Base-by-base conservation (phyloP, 176 grass and related monocot species). In the Oryza coarctata region DNA sequence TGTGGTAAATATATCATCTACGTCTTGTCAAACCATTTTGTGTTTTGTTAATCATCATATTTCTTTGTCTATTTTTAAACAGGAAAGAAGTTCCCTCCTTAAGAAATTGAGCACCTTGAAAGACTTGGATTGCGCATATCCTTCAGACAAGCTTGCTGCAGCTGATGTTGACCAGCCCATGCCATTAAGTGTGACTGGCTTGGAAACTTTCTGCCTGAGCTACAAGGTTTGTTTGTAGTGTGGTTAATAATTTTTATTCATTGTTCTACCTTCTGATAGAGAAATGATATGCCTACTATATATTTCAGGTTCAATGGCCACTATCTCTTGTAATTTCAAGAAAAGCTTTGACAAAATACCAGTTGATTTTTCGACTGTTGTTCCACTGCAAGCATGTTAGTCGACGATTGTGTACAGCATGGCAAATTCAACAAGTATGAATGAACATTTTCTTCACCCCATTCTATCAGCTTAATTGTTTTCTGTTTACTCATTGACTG, bases 381-480 rank as follows among this genome's bases (percentile, higher is more conserved):
- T 99, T 99, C 82, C 97, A 99, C 65, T 99, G 93, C 83, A 99
- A 95, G 74, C 97, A 99, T 78, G 93, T 99, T 77, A 99, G 89
- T 75, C 85, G 91, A 17, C 91, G 96, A 32, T 81, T 99, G 63
- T 95, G 93, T 81, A 79, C 85, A 82, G 89, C 97, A 73, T 99
- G 97, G 97, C 97, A 99, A 90, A 91, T 85, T 75, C 97, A 99
- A 81, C 91, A 99, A 80, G 97, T 95, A 90, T 62, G 80, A 34
- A 63, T 35, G 25, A 50, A 68, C 12, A 7, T 80, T 43, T 86
- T 12, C 72, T 80, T 68, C 26, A 38, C 41, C 60, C n/a, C 6
- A 17, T 55, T 47, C 57, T 70, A 49, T 26, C 43, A 27, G 31
- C 85, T 77, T 67, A 70, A 34, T 71, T 34, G 41, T 79, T 85